Conservation (phyloP, 495 filamentous ascomycete genomes). For the Sabuloglossum arenarium region DNA sequence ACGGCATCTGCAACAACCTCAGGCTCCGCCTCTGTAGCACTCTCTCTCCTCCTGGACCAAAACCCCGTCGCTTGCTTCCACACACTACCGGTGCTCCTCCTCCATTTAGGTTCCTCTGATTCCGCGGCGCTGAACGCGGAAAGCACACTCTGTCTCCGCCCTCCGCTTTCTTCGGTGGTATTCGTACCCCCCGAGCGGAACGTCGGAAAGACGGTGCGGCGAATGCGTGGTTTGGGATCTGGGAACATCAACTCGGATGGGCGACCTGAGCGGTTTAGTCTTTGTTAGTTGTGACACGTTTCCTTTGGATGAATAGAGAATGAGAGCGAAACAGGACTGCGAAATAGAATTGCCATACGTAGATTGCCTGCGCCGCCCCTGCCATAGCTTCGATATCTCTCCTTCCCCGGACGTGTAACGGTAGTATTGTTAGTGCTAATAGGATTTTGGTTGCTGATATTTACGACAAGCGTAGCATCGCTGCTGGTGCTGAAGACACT, state of each 20-base stretch:
- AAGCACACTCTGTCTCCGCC: neutral
- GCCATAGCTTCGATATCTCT: neutral
- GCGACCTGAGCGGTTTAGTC: neutral
- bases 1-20: too few species aligned
- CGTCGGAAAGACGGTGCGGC: neutral
- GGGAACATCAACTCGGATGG: neutral
- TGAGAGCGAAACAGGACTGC: neutral
- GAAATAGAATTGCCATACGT: neutral
- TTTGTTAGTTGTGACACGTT: neutral
- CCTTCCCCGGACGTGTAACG: neutral
- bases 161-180: neutral
- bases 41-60: neutral
- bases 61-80: neutral
- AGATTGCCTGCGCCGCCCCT: constrained; percentile 2
- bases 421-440: neutral
- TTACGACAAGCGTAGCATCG: neutral
- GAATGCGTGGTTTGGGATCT: neutral
- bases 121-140: neutral
- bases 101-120: neutral
- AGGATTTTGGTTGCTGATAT: neutral
- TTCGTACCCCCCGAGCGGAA: too few species aligned
- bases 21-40: neutral
- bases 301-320: neutral
- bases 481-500: neutral
- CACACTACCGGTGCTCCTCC: neutral